phyloP scores from a whole-genome alignment of 331 rosid species.

The Phaseolus coccineus region DNA sequence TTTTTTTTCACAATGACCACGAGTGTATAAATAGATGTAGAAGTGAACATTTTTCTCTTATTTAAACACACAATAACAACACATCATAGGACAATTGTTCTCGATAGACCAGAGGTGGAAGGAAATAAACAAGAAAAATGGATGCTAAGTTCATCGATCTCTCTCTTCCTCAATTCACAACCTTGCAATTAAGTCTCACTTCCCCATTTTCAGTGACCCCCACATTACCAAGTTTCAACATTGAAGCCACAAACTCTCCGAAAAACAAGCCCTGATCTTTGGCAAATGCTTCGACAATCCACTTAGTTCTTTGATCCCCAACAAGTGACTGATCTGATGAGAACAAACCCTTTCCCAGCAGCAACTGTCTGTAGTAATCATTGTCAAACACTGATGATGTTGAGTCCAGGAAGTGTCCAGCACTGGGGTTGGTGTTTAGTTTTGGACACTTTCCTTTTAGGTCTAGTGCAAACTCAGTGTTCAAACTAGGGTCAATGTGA shows the following conservation, averaged over 20 bases:
- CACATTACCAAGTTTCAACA: constrained; percentile 77
- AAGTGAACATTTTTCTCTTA: constrained; percentile 10
- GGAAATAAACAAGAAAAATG: neutral
- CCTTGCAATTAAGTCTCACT: constrained; percentile 66
- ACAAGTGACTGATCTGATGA: constrained; percentile 73
- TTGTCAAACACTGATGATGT: constrained; percentile 81
- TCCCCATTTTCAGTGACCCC: constrained; percentile 56
- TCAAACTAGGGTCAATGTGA: constrained; percentile 64
- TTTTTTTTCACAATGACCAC: neutral
- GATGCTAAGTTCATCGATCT: neutral
- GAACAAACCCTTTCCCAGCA: constrained; percentile 66
- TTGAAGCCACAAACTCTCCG: constrained; percentile 63
- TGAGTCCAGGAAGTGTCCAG: constrained; percentile 68
- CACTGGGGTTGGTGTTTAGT: constrained; percentile 51
- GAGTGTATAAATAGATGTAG: neutral
- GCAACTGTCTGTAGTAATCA: constrained; percentile 62
- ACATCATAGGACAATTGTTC: neutral
- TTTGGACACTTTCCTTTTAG: constrained; percentile 59
- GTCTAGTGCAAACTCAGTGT: constrained; percentile 53
- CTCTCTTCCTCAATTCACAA: constrained; percentile 49
- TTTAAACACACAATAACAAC: neutral
- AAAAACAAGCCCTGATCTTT: constrained; percentile 71
- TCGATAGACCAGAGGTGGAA: neutral
- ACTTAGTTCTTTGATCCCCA: constrained; percentile 66
- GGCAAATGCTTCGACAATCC: constrained; percentile 80